Evolutionary conservation across 805 yeast genomes (phyloP), one percentile per base, ranked within the genome.

Genomic region (Yarrowia deformans): DNA sequence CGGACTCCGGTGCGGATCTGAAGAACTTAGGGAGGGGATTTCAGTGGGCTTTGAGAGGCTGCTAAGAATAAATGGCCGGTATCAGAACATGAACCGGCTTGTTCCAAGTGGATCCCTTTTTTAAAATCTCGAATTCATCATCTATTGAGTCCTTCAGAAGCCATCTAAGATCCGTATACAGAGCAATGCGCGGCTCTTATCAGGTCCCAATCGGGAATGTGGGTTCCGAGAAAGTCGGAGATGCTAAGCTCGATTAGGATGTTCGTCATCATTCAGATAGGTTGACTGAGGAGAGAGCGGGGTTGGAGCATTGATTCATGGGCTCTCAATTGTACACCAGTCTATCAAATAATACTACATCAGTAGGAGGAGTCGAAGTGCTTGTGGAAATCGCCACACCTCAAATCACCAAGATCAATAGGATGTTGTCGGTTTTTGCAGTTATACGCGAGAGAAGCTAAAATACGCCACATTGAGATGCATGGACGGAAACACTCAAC

Each of bases 121-220:
- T 10, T 2, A 16, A 8, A 9, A n/a, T 9, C 10, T 9, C 29
- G 4, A n/a, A n/a, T 2, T 13, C 13, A 18, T 29, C 23, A 23
- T n/a, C 13, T n/a, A 18, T 18, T 43, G 13, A 8, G 6, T 8
- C 35, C 1, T 8, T 10, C 14, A 29, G 12, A 4, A 19, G 8
- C 55, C 8, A 2, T 39, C 1, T 9, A 10, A 10, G 6, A 9
- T 9, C 43, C 42, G 56, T 54, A 54, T 39, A 39, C 3, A 14
- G 8, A 39, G 45, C 45, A 39, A 54, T 54, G 60, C 45, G 23
- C 60, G 60, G 60, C 60, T 37, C 60, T 39, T 54, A 54, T 54
- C 60, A 39, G 23, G 35, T 54, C 60, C 60, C 60, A 39, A 54
- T 12, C 14, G 19, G 60, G 60, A 54, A 54, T 29, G 60, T 39